A percentile compares a stretch with the other conserved stretches of the same genome.
These are phyloP conservation scores for Aspergillus fructus DNA, from an alignment of 2,329 filamentous ascomycete species.

Conservation along the genomic window DNA sequence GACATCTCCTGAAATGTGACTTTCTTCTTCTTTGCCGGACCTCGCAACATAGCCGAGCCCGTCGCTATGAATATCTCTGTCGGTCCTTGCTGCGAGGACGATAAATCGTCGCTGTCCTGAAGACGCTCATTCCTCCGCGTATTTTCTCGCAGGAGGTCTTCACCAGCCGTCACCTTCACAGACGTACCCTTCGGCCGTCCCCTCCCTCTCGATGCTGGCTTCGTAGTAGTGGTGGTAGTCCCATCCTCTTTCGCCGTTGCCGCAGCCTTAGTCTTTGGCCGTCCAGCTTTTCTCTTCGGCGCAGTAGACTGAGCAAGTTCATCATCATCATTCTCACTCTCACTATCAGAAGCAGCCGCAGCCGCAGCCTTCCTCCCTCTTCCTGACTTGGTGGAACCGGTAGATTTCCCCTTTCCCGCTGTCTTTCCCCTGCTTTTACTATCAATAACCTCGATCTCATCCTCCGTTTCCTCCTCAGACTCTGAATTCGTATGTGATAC, in stretches of 20 bases:
- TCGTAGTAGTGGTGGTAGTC: conserved; percentile 7
- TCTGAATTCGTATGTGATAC: conserved; percentile 10
- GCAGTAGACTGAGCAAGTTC: conserved; percentile 25
- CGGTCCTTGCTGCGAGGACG: conserved; percentile 14
- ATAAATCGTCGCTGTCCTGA: conserved; percentile 7
- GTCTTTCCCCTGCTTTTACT: conserved; percentile 9
- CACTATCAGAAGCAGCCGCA: conserved; percentile 10
- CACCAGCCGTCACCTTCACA: conserved; percentile 14
- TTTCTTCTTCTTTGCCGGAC: conserved; percentile 42
- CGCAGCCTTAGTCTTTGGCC: conserved; percentile 15
- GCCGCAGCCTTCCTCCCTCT: conserved; percentile 15
- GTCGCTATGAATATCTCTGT: conserved; percentile 30
- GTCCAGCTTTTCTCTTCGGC: conserved; percentile 23
- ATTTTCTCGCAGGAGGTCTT: conserved; percentile 16
- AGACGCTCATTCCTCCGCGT: conserved; percentile 14
- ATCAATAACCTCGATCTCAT: conserved; percentile 23
- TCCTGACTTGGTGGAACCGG: conserved; percentile 1
- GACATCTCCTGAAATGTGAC: conserved; percentile 48
- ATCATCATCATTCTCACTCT: conserved; percentile 24
- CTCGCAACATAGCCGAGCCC: conserved; percentile 28
- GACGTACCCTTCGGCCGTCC: conserved; percentile 32
- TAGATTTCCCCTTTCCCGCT: conserved; percentile 13
- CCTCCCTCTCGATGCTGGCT: conserved; percentile 22
- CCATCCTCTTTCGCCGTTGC: conserved; percentile 1
- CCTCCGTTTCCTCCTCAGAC: conserved; percentile 24